These are phyloP conservation scores for Botrytis paeoniae DNA, from an alignment of 2,329 filamentous ascomycete genomes.

Conservation along the genomic window DNA sequence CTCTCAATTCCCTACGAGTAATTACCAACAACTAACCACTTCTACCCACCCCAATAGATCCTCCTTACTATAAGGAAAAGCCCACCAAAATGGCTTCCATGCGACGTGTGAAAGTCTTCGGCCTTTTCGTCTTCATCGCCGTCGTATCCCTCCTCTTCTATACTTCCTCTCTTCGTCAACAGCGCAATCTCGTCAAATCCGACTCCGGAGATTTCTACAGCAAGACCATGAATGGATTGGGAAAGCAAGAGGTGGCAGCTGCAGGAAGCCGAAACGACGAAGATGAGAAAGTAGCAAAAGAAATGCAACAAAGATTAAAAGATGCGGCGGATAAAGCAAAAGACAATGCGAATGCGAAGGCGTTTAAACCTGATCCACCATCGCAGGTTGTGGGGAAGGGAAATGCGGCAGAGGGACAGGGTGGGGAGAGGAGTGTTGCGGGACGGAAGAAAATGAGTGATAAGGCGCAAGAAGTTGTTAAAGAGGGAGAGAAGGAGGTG, in stretches of 20 bases:
- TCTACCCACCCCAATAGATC: background rate
- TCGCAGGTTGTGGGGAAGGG: slow-evolving; percentile 50
- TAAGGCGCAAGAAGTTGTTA: slow-evolving; percentile 36
- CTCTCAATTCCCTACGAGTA: background rate
- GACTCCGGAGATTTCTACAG: slow-evolving; percentile 55
- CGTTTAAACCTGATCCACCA: slow-evolving; percentile 57
- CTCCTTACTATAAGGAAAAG: slow-evolving; percentile 26
- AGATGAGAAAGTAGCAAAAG: slow-evolving; percentile 53
- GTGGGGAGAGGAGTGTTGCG: slow-evolving; percentile 44
- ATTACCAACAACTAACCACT: slow-evolving; percentile 3
- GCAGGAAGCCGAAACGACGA: slow-evolving; percentile 41
- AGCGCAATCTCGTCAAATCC: slow-evolving; percentile 45
- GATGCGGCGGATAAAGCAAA: slow-evolving; percentile 68
- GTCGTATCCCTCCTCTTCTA: slow-evolving; percentile 72
- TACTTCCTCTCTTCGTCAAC: slow-evolving; percentile 55
- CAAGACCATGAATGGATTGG: slow-evolving; percentile 55
- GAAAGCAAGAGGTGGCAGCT: slow-evolving; percentile 8
- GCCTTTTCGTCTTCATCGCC: slow-evolving; percentile 60
- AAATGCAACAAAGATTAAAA: slow-evolving; percentile 60
- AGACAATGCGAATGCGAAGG: slow-evolving; percentile 65
- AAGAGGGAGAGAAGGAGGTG: slow-evolving; percentile 32
- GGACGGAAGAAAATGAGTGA: slow-evolving; percentile 48
- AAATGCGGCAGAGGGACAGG: slow-evolving; percentile 36
- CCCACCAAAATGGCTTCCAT: slow-evolving; percentile 59
- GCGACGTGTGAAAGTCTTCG: slow-evolving; percentile 66